These are phyloP conservation scores for Jackrogersella minutella DNA, from an alignment of 495 filamentous ascomycete genomes.

Conservation along the genomic window DNA sequence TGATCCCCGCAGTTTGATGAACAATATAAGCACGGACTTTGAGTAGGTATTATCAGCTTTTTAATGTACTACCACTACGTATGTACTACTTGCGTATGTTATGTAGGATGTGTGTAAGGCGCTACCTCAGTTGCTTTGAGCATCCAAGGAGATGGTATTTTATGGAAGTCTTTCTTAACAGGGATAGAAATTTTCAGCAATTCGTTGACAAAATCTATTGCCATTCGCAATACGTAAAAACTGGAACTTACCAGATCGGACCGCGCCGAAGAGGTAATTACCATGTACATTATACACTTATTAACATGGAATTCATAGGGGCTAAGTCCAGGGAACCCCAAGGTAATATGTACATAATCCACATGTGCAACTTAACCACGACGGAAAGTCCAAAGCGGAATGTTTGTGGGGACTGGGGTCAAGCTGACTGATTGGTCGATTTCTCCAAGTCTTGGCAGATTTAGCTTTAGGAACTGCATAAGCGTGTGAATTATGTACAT, in stretches of 20 bases:
- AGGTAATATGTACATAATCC: background rate
- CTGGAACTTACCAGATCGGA: constrained; percentile 12
- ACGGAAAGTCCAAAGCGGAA: constrained; percentile 4
- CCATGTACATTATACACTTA: background rate
- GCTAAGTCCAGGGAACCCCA: constrained; percentile 10
- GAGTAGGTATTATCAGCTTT: too few species aligned
- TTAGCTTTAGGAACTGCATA: constrained; percentile 14
- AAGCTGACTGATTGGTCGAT: constrained; percentile 33
- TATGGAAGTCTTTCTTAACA: background rate
- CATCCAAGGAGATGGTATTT: too few species aligned
- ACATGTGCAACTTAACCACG: too few species aligned
- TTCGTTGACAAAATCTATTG: constrained; percentile 15
- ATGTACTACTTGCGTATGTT: too few species aligned
- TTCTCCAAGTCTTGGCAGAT: constrained; percentile 37
- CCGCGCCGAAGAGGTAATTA: constrained; percentile 13
- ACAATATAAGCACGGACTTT: background rate
- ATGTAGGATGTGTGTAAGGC: background rate
- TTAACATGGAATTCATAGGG: constrained; percentile 11
- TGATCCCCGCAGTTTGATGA: constrained; percentile 22
- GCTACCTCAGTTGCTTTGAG: background rate
- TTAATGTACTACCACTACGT: too few species aligned
- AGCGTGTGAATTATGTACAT: constrained; percentile 7
- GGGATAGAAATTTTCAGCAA: background rate
- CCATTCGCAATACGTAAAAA: constrained; percentile 27
- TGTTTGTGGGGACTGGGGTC: constrained; percentile 38